phyloP scores from a whole-genome alignment of 139 green algal species.

The Protoeuglena noctilucae region DNA sequence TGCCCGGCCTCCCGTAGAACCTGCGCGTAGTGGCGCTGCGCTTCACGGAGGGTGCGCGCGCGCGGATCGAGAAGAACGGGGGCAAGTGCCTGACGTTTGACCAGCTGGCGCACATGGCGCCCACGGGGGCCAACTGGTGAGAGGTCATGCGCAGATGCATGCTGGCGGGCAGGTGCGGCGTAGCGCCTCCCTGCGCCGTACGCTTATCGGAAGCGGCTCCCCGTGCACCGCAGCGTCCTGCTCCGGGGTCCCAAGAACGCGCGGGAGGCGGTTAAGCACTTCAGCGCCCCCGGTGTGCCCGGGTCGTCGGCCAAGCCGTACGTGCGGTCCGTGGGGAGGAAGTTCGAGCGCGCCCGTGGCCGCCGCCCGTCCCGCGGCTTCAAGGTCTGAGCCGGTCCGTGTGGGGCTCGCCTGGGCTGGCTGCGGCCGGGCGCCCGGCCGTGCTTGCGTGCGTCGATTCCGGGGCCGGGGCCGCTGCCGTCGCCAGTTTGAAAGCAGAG shows the following conservation, averaged over 20 bases:
- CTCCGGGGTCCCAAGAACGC: constrained; percentile 86
- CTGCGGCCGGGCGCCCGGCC: too few relatives aligned
- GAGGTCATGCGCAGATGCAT: background rate
- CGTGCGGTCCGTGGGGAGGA: constrained; percentile 87
- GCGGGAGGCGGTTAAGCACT: constrained; percentile 94
- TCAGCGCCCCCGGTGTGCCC: constrained; percentile 72
- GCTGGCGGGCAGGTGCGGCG: too few relatives aligned
- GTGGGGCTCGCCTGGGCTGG: too few relatives aligned
- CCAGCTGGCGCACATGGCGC: constrained; percentile 84
- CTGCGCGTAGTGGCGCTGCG: constrained; percentile 72
- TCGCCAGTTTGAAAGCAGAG: too few relatives aligned
- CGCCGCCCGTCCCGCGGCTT: constrained; percentile 78
- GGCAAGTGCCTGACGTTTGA: constrained; percentile 97
- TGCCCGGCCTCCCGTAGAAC: too few relatives aligned
- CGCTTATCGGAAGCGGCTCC: too few relatives aligned
- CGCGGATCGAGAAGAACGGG: constrained; percentile 90
- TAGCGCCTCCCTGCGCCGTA: too few relatives aligned
- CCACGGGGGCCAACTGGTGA: constrained; percentile 81
- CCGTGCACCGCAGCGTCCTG: too few relatives aligned
- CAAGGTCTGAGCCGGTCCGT: constrained; percentile 83
- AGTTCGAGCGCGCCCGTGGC: constrained; percentile 97
- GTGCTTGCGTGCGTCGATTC: too few relatives aligned
- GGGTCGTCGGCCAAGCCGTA: constrained; percentile 83
- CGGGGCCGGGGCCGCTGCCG: too few relatives aligned
- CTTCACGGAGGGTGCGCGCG: constrained; percentile 92